Conservation (phyloP, 768 basidiomycete genomes). For the Boletellus ananiceps region DNA sequence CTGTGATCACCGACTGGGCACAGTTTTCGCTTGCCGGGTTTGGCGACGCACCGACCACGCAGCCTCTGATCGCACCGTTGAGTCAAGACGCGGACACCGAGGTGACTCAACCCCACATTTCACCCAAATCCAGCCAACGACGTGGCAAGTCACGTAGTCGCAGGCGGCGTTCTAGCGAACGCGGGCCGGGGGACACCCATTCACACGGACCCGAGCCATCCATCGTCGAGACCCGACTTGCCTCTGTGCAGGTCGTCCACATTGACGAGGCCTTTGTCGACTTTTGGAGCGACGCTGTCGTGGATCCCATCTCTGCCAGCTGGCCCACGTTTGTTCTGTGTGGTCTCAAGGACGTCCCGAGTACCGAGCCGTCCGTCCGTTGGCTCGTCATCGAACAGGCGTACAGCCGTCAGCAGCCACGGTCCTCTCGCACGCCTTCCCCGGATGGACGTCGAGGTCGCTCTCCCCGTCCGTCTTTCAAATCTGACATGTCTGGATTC, state of each 20-base stretch:
- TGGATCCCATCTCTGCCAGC: slow-evolving; percentile 57
- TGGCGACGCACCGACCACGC: slow-evolving; percentile 33
- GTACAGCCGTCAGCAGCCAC: slow-evolving; percentile 38
- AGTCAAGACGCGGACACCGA: slow-evolving; percentile 67
- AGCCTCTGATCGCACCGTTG: slow-evolving; percentile 49
- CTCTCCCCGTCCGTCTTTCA: slow-evolving; percentile 42
- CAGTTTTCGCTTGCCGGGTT: slow-evolving; percentile 69
- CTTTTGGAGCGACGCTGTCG: slow-evolving; percentile 72
- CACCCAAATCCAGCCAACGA: slow-evolving; percentile 34
- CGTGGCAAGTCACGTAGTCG: slow-evolving; percentile 27
- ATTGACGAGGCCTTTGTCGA: slow-evolving; percentile 81
- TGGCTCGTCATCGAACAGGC: slow-evolving; percentile 72
- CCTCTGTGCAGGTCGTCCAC: slow-evolving; percentile 40
- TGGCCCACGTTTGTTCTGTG: slow-evolving; percentile 74
- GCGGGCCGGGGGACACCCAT: slow-evolving; percentile 3
- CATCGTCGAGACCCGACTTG: slow-evolving; percentile 37
- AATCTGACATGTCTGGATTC: slow-evolving; percentile 39
- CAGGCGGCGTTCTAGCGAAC: slow-evolving; percentile 22
- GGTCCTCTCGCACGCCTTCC: slow-evolving; percentile 24
- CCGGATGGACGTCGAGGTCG: slow-evolving; percentile 28
- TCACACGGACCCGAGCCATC: slow-evolving; percentile 12
- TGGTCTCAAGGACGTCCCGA: slow-evolving; percentile 47
- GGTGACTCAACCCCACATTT: slow-evolving; percentile 38
- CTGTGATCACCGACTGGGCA: slow-evolving; percentile 50
- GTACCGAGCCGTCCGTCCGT: slow-evolving; percentile 33